Evolutionary conservation across 2,329 filamentous ascomycete genomes (phyloP), one percentile per base, ranked within the genome.

Genomic region (Blastomyces silverae): DNA sequence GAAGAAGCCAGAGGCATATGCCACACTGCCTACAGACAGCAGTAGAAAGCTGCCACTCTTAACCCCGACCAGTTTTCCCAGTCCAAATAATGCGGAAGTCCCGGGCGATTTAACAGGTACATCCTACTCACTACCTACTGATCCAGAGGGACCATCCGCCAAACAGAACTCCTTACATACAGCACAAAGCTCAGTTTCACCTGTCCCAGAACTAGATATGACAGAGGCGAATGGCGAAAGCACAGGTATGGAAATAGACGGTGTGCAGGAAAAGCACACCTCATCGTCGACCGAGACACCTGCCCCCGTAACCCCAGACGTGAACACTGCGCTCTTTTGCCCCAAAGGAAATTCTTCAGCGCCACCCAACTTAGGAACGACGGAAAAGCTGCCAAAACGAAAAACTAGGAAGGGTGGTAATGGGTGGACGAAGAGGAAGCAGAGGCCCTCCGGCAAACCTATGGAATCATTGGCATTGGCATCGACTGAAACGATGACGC

Each of bases 171-270:
- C 39, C n/a, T 3, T 28, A 3, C 3, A 61, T n/a, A 8, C 58
- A 61, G 17, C 28, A 20, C 25, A 50, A 48, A 61, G 20, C 5
- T 28, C 44, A 34, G 25, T 34, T 2, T n/a, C 25, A 7, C 44
- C 59, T 61, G 31, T 52, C 28, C 28, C 42, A 34, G 58, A 61
- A 48, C 22, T 22, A 20, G 59, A 61, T 10, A 61, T 52, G 59
- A 50, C 28, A 13, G 44, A 34, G 44, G 46, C 34, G 20, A 44
- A 22, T 25, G 15, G 8, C 17, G 28, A 46, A 46, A 50, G 25
- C 3, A 13, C 10, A 31, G 58, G 22, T 44, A 50, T 39, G 22
- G 42, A 48, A 60, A 46, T 28, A 37, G 44, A 50, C 39, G 39
- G 8, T n/a, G 25, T 13, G 31, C 37, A 50, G n/a, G 44, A 61